Conservation (phyloP, 306 rosid genomes). For the Lathyrus aphaca region DNA sequence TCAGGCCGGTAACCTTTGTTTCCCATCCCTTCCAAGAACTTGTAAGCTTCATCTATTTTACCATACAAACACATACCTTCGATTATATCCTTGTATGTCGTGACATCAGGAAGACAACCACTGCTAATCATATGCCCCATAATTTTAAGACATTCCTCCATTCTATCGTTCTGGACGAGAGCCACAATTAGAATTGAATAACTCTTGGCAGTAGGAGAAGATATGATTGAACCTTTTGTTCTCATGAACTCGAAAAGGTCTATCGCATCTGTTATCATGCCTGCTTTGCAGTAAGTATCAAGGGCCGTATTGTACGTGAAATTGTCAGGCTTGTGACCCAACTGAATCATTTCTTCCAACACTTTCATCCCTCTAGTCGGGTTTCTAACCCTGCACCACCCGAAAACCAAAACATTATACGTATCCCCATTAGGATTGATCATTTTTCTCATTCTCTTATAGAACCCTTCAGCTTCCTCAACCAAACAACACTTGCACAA, state of each 20-base stretch:
- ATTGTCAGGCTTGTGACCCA: constrained; percentile 78
- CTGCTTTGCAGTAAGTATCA: constrained; percentile 76
- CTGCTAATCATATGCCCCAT: constrained; percentile 71
- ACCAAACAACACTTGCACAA: constrained; percentile 88
- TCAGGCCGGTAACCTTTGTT: constrained; percentile 92
- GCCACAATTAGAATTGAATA: constrained; percentile 81
- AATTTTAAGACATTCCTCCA: constrained; percentile 72
- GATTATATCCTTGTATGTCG: constrained; percentile 80
- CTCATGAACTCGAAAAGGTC: constrained; percentile 89
- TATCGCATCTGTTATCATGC: constrained; percentile 72
- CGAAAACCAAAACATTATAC: constrained; percentile 71
- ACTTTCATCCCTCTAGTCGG: constrained; percentile 74
- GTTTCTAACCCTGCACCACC: constrained; percentile 95
- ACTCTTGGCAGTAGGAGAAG: constrained; percentile 87
- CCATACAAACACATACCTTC: constrained; percentile 91
- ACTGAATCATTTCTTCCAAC: constrained; percentile 75
- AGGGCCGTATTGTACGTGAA: constrained; percentile 83
- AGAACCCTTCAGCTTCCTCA: constrained; percentile 70
- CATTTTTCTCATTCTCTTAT: constrained; percentile 64
- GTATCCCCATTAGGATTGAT: constrained; percentile 72
- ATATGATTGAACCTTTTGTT: constrained; percentile 68
- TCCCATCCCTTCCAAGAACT: constrained; percentile 90
- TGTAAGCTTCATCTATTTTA: constrained; percentile 74
- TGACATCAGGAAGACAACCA: constrained; percentile 90
- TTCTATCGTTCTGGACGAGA: constrained; percentile 64